Percentiles rank a stretch among this genome's conserved stretches.
phyloP scores from a whole-genome alignment of 2,329 filamentous ascomycete species.

The Trichophyton simii region DNA sequence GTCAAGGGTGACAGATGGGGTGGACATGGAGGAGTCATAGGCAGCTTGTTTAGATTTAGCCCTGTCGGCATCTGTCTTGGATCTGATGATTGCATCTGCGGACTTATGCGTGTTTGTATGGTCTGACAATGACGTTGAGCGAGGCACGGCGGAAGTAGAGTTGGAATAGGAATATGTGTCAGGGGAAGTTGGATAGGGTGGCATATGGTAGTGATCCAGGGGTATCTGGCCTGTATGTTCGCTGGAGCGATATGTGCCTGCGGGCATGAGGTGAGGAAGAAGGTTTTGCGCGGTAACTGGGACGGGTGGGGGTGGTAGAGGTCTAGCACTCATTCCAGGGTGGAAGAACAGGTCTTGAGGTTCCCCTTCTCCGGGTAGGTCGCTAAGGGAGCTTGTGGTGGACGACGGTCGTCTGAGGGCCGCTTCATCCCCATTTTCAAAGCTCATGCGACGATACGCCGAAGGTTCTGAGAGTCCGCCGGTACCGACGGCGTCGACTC shows the following conservation, averaged over 20 bases:
- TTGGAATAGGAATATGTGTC: constrained; percentile 42
- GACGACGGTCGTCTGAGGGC: constrained; percentile 43
- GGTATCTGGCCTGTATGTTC: constrained; percentile 31
- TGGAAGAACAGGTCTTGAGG: constrained; percentile 91
- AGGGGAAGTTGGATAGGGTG: constrained; percentile 30
- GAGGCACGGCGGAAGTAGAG: constrained; percentile 41
- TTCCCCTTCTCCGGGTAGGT: constrained; percentile 54
- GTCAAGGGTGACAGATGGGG: constrained; percentile 54
- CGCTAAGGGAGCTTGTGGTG: constrained; percentile 40
- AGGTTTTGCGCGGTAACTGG: constrained; percentile 37
- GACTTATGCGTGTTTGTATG: constrained; percentile 63
- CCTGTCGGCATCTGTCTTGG: constrained; percentile 82
- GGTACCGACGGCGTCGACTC: constrained; percentile 80
- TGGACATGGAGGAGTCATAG: constrained; percentile 13
- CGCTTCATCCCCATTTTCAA: constrained; percentile 80
- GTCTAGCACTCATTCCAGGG: constrained; percentile 55
- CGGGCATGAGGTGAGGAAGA: constrained; percentile 38
- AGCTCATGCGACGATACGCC: constrained; percentile 59
- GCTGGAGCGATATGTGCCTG: constrained; percentile 47
- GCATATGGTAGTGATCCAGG: constrained; percentile 27
- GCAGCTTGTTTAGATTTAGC: constrained; percentile 38
- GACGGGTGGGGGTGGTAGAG: constrained; percentile 53
- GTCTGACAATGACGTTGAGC: constrained; percentile 71
- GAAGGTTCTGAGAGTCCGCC: constrained; percentile 71
- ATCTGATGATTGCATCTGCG: constrained; percentile 70